These are phyloP conservation scores for Tylopilus intermedius DNA, from an alignment of 768 basidiomycete species.

Conservation along the genomic window DNA sequence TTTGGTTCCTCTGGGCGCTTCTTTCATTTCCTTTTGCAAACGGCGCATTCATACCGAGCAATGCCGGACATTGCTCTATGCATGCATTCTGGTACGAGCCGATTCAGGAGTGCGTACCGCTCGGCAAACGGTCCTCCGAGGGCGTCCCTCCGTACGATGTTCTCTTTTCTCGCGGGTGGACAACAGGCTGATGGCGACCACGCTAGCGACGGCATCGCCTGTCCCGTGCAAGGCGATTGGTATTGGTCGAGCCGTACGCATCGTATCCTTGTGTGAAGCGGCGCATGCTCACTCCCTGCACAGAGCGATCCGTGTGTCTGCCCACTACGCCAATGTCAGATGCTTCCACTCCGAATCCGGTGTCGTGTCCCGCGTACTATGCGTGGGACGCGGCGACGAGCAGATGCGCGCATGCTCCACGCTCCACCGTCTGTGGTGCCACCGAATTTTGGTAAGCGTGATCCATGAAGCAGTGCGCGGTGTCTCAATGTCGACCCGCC, in stretches of 20 bases:
- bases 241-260: constrained; percentile 17
- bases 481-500: neutral
- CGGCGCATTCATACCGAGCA: constrained; percentile 5
- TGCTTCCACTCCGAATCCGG: neutral
- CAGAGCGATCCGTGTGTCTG: constrained; percentile 14
- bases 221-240: constrained; percentile 7
- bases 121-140: constrained; percentile 1
- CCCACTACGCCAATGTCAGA: constrained; percentile 4
- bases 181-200: neutral
- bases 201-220: constrained; percentile 8
- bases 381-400: constrained; percentile 4
- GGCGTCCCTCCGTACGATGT: constrained; percentile 13
- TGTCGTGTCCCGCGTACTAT: constrained; percentile 7
- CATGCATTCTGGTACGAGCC: constrained; percentile 17
- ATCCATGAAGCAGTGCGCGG: neutral
- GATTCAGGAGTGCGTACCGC: constrained; percentile 7
- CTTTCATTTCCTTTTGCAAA: constrained; percentile 10
- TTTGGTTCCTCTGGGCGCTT: neutral
- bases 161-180: neutral
- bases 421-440: neutral
- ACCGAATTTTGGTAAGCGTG: constrained; percentile 12
- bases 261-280: neutral
- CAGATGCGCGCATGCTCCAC: neutral
- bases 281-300: neutral
- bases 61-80: constrained; percentile 10